Conservation (phyloP, 2,329 filamentous ascomycete genomes). For the Claviceps maximensis region DNA sequence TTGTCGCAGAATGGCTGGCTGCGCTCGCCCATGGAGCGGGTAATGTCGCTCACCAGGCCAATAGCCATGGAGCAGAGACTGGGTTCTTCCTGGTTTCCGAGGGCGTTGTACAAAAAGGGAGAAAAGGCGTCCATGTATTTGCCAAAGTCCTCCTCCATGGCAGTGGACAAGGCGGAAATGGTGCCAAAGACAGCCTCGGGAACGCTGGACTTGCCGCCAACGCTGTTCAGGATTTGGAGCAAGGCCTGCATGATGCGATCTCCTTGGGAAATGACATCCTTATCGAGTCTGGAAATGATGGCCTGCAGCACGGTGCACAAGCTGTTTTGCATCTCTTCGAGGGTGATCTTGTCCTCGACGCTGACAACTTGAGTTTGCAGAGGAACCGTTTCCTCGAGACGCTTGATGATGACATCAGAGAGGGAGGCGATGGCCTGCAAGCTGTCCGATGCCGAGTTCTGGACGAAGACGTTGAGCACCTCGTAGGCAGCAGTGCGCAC, state of each 20-base stretch:
- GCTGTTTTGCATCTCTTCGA: conserved; percentile 97
- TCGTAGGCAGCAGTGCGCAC: conserved; percentile 94
- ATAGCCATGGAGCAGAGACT: conserved; percentile 94
- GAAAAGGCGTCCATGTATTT: conserved; percentile 97
- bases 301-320: conserved; percentile 82
- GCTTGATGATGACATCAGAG: conserved; percentile 78
- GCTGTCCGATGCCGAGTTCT: conserved; percentile 79
- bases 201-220: conserved; percentile 79
- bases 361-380: conserved; percentile 91
- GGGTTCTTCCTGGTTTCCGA: conserved; percentile 91
- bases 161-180: conserved; percentile 81
- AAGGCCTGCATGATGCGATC: conserved; percentile 89
- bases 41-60: conserved; percentile 91
- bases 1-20: conserved; percentile 91
- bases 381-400: conserved; percentile 77
- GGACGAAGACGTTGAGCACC: conserved; percentile 88
- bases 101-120: conserved; percentile 84
- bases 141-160: conserved; percentile 81
- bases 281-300: conserved; percentile 82
- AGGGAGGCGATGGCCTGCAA: conserved; percentile 67
- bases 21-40: conserved; percentile 76
- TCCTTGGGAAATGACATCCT: conserved; percentile 77
- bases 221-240: conserved; percentile 64
- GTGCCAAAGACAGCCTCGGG: conserved; percentile 89
- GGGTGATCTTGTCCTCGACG: conserved; percentile 86